Evolutionary conservation across 306 rosid genomes (phyloP).

Genomic region (Leucaena leucocephala): DNA sequence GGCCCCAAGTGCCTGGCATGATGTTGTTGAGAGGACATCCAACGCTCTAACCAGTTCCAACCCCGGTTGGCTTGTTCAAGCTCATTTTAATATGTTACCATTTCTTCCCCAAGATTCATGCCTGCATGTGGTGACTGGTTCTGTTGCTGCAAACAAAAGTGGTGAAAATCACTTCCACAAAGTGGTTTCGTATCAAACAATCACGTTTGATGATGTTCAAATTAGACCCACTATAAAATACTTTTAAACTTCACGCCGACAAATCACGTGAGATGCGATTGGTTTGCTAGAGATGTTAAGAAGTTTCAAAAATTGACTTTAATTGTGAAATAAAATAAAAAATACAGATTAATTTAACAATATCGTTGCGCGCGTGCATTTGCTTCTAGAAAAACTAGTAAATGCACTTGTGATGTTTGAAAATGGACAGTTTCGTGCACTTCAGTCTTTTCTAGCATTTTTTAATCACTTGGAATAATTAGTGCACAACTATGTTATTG

Average conservation of each 20-base stretch:
- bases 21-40: slow-evolving; percentile 74
- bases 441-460: not conserved
- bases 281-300: no score
- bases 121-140: slow-evolving; percentile 47
- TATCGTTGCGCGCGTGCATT: no score
- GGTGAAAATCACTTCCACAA: no score
- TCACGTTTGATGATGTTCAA: no score
- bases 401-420: not conserved
- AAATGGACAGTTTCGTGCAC: not conserved
- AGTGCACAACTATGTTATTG: not conserved
- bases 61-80: slow-evolving; percentile 64
- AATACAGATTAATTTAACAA: not conserved
- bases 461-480: not conserved
- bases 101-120: slow-evolving; percentile 32
- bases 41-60: slow-evolving; percentile 89
- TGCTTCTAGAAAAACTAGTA: not conserved
- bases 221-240: no score
- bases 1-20: slow-evolving; percentile 39
- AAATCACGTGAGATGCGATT: no score
- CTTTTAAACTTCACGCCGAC: no score
- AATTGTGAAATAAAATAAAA: not conserved
- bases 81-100: slow-evolving; percentile 38
- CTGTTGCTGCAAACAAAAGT: slow-evolving; percentile 30
- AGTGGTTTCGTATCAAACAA: no score
- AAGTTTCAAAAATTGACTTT: no score